Evolutionary conservation across 345 rosid species (phyloP).

Genomic region (Populus tremula): DNA sequence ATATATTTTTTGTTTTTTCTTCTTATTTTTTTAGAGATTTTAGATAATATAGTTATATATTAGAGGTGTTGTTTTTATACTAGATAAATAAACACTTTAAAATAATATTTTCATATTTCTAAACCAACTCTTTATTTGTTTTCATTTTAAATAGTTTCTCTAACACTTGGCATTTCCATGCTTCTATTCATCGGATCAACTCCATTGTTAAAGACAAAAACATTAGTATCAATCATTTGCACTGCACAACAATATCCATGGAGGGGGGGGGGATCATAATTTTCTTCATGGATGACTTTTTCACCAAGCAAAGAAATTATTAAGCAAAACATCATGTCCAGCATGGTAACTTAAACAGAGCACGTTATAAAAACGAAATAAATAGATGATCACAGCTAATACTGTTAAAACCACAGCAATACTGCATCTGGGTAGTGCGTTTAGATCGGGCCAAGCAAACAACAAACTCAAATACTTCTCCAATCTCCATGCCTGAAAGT

Average conservation of each 20-base stretch:
- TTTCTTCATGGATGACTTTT: not conserved
- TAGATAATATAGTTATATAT: too few species aligned
- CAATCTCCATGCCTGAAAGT: not conserved
- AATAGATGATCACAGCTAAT: not conserved
- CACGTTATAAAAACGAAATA: not conserved
- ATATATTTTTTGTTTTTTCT: too few species aligned
- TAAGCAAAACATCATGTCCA: not conserved
- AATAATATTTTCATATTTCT: too few species aligned
- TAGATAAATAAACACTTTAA: too few species aligned
- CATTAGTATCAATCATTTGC: not conserved
- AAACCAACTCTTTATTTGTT: too few species aligned
- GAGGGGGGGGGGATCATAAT: not conserved
- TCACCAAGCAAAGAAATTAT: not conserved
- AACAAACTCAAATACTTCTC: not conserved
- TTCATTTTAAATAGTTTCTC: too few species aligned
- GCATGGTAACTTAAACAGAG: not conserved
- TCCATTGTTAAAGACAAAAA: constrained; percentile 55
- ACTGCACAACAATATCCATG: not conserved
- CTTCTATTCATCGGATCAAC: constrained; percentile 73
- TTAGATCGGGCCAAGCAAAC: not conserved
- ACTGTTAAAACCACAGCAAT: not conserved
- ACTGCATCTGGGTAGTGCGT: not conserved
- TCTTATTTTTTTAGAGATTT: too few species aligned
- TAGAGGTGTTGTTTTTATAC: too few species aligned
- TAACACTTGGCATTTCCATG: constrained; percentile 56